Evolutionary conservation across 108 stramenopile genomes (phyloP).

Genomic region (Fistulifera pelliculosa): DNA sequence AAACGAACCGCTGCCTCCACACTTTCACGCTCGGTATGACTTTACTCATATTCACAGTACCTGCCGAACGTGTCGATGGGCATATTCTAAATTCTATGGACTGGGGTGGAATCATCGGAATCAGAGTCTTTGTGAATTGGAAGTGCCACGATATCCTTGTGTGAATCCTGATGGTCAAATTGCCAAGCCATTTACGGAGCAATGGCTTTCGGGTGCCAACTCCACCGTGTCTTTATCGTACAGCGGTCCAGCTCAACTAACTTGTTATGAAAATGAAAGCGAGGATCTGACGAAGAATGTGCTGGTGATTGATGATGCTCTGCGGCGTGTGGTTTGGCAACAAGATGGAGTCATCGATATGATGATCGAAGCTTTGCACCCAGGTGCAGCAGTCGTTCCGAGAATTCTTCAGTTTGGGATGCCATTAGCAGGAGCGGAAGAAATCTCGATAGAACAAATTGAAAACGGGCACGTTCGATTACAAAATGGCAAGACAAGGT

Average conservation of each 20-base stretch:
- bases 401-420: neutral
- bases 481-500: constrained; percentile 8
- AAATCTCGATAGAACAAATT: neutral
- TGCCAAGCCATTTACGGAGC: constrained; percentile 32
- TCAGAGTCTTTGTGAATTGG: constrained; percentile 29
- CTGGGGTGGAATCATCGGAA: constrained; percentile 37
- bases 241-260: neutral
- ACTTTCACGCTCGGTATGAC: constrained; percentile 35
- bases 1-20: constrained; percentile 29
- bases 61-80: constrained; percentile 64
- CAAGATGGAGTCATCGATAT: constrained; percentile 41
- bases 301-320: constrained; percentile 6
- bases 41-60: constrained; percentile 32
- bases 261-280: neutral
- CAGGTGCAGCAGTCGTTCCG: neutral
- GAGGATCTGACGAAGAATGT: neutral
- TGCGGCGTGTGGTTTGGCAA: constrained; percentile 16
- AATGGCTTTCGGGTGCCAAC: constrained; percentile 20
- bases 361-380: constrained; percentile 5
- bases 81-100: constrained; percentile 51
- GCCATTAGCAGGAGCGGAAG: too few species aligned
- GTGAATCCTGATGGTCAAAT: constrained; percentile 16
- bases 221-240: neutral
- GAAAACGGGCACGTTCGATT: neutral
- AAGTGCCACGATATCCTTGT: constrained; percentile 25